These are phyloP conservation scores for Phycomyces nitens DNA, from an alignment of 192 early-diverging fungal genomes.

Conservation along the genomic window DNA sequence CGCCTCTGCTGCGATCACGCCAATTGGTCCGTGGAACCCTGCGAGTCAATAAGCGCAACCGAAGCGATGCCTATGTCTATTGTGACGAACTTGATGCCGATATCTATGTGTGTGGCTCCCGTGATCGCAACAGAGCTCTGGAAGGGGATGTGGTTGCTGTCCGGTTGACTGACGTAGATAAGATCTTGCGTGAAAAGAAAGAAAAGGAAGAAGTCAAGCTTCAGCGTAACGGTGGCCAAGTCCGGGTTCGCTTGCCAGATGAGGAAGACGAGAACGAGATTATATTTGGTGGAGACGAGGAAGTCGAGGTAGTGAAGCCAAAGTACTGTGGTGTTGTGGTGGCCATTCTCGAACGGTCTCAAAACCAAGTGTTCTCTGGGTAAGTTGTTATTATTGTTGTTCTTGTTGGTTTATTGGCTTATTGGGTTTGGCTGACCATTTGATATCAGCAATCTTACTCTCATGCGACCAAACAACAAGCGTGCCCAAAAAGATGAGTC, in stretches of 20 bases:
- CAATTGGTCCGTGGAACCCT: conserved; percentile 67
- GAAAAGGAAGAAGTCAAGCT: conserved; percentile 57
- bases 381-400: conserved; percentile 3
- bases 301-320: conserved; percentile 49
- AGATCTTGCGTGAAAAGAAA: conserved; percentile 51
- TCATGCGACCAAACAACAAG: conserved; percentile 40
- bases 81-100: conserved; percentile 69
- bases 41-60: conserved; percentile 81
- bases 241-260: conserved; percentile 45
- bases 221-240: conserved; percentile 44
- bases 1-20: conserved; percentile 43
- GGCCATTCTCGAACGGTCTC: conserved; percentile 54
- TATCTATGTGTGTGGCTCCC: conserved; percentile 71
- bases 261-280: conserved; percentile 51
- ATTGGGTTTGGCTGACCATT: too few relatives aligned
- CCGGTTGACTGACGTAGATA: conserved; percentile 61
- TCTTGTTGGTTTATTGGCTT: not conserved
- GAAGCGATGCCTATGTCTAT: conserved; percentile 84
- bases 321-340: conserved; percentile 56
- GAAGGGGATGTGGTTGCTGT: conserved; percentile 82
- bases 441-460: conserved; percentile 34
- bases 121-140: conserved; percentile 75
- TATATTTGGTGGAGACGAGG: conserved; percentile 43
- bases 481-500: conserved; percentile 36
- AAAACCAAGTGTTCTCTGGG: conserved; percentile 57